Conservation (phyloP, 2,329 filamentous ascomycete species). For the Bipolaris bicolor region DNA sequence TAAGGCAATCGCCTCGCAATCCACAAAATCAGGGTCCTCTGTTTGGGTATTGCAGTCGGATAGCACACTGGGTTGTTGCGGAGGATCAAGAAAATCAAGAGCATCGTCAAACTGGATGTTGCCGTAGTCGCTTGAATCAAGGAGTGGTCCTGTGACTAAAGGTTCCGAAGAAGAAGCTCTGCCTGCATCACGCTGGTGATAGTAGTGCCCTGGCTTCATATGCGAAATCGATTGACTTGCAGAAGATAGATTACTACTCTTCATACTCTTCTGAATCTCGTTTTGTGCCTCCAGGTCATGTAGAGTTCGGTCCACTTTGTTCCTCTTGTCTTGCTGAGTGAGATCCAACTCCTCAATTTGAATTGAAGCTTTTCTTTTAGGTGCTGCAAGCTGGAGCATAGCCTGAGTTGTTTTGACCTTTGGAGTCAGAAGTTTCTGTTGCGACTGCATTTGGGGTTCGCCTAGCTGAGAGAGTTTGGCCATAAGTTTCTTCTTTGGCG, state of each 20-base stretch:
- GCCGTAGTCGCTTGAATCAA: constrained; percentile 39
- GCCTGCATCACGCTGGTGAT: constrained; percentile 30
- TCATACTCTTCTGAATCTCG: constrained; percentile 32
- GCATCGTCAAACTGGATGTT: constrained; percentile 28
- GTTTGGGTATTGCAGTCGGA: too few species aligned
- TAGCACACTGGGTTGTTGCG: neutral
- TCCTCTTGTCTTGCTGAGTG: constrained; percentile 41
- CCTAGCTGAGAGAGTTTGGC: constrained; percentile 30
- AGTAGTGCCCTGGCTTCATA: constrained; percentile 37
- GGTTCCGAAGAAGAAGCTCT: constrained; percentile 32
- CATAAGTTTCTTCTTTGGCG: constrained; percentile 53
- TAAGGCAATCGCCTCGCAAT: neutral
- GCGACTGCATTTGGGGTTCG: constrained; percentile 11
- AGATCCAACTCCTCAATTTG: constrained; percentile 42
- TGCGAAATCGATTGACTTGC: constrained; percentile 34
- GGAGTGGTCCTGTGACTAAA: neutral
- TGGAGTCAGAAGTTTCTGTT: neutral
- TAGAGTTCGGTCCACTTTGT: constrained; percentile 22
- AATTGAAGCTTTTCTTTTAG: constrained; percentile 34
- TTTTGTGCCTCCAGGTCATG: constrained; percentile 28
- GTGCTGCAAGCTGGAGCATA: constrained; percentile 34
- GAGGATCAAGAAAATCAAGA: constrained; percentile 3
- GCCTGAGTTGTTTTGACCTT: constrained; percentile 32
- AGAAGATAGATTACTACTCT: constrained; percentile 27
- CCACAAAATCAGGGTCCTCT: neutral